phyloP scores from a whole-genome alignment of 495 filamentous ascomycete species.

The Parmelia sp. region DNA sequence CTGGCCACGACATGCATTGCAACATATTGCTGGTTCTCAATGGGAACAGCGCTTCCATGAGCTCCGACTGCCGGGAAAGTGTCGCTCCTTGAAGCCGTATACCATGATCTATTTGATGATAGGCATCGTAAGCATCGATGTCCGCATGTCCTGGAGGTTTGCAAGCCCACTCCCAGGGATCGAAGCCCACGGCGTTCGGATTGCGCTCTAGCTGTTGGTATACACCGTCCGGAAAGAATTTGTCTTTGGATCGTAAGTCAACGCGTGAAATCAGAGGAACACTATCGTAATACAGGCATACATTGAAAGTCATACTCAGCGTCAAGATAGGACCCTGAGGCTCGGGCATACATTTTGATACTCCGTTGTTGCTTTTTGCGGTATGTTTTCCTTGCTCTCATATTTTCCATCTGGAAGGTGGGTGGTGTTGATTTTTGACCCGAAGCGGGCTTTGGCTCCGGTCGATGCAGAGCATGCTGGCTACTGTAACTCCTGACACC shows the following conservation, averaged over 20 bases:
- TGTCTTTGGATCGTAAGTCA: background rate
- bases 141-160: background rate
- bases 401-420: background rate
- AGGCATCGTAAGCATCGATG: constrained; percentile 4
- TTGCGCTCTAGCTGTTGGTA: background rate
- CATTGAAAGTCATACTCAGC: constrained; percentile 9
- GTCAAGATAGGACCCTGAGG: background rate
- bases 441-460: background rate
- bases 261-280: background rate
- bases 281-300: background rate
- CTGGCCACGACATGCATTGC: constrained; percentile 9
- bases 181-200: background rate
- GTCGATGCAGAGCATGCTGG: background rate
- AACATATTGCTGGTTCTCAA: constrained; percentile 5
- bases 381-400: constrained; percentile 6
- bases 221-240: background rate
- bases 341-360: background rate
- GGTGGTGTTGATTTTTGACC: background rate
- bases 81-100: background rate
- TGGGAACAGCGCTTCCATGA: constrained; percentile 7
- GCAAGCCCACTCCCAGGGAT: background rate
- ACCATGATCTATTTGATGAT: background rate
- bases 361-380: background rate
- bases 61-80: background rate
- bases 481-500: background rate